Evolutionary conservation across 1,139 yeast species (phyloP).

Genomic region (Saccharomycopsis crataegensis): DNA sequence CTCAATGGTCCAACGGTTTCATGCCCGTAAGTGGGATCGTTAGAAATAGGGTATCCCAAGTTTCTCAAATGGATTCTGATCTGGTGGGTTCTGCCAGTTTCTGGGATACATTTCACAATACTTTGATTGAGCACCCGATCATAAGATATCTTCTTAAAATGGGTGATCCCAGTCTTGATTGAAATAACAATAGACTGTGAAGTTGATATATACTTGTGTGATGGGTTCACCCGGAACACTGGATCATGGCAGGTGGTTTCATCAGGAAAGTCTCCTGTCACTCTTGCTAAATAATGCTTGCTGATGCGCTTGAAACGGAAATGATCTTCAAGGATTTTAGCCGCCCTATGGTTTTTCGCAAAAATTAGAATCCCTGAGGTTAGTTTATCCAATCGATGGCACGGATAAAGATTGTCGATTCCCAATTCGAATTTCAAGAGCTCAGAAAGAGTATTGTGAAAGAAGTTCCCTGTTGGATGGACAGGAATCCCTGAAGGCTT

Average conservation of each 20-base stretch:
- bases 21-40: conserved; percentile 52
- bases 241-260: conserved; percentile 50
- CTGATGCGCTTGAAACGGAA: conserved; percentile 54
- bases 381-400: conserved; percentile 68
- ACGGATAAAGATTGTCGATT: conserved; percentile 29
- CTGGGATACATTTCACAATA: conserved; percentile 75
- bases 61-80: conserved; percentile 87
- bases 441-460: conserved; percentile 83
- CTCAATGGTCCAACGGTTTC: conserved; percentile 1
- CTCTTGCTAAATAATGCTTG: conserved; percentile 70
- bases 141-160: conserved; percentile 31
- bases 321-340: conserved; percentile 42
- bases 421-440: conserved; percentile 33
- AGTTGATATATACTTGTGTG: background rate
- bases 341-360: conserved; percentile 57
- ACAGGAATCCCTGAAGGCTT: conserved; percentile 95
- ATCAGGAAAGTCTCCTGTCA: conserved; percentile 61
- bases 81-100: conserved; percentile 93
- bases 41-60: conserved; percentile 85
- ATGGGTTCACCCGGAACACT: conserved; percentile 52
- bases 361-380: conserved; percentile 80
- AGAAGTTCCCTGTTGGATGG: conserved; percentile 91
- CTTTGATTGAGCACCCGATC: conserved; percentile 39
- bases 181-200: conserved; percentile 27
- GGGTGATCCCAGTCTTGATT: conserved; percentile 42